Base-by-base conservation (phyloP, 176 grass and related monocot species). In the Thinopyrum elongatum region DNA sequence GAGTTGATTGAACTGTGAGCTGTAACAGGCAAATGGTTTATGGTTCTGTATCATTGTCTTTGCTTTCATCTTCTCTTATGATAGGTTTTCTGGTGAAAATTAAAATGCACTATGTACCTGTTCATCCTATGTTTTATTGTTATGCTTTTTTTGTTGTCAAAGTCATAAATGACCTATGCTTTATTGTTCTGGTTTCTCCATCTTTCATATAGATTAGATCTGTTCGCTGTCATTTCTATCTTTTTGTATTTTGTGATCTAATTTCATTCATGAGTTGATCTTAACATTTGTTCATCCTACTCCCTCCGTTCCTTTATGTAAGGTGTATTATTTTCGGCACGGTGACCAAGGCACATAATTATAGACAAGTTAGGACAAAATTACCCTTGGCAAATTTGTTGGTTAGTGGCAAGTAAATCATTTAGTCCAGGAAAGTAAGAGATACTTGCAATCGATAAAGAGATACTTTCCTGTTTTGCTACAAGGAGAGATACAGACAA, bases 41-140 rank as follows among this genome's bases (percentile, higher is more conserved):
- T 83, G 5, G 8, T 67, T 14, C n/a, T 16, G 57, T 79, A 27
- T 21, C 59, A 76, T 80, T 61, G 34, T 34, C 34, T 83, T 27
- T 8, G 13, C 14, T 42, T 64, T 29, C 33, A 39, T 66, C 15
- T 14, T 69, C 11, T 44, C 70, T 77, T n/a, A 38, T 2, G 17
- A 53, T 55, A 68, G 17, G 3, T 77, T 85, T 2, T 42, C 25
- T 62, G 27, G 4, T 34, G 67, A 58, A 16, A 44, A 59, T 47
- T 70, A 46, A 82, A 76, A 85, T 61, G 29, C 14, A 69, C 34
- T 65, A 65, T 77, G 74, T 84, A 64, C 33, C 8, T 64, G 6
- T 82, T 36, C 59, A 4, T 47, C 44, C 44, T 47, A 47, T 47
- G 44, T 10, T 26, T 76, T 63, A 17, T 81, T 53, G 28, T 60